Evolutionary conservation across 805 yeast genomes (phyloP), one percentile per base, ranked within the genome.

Genomic region (Millerozyma acaciae): DNA sequence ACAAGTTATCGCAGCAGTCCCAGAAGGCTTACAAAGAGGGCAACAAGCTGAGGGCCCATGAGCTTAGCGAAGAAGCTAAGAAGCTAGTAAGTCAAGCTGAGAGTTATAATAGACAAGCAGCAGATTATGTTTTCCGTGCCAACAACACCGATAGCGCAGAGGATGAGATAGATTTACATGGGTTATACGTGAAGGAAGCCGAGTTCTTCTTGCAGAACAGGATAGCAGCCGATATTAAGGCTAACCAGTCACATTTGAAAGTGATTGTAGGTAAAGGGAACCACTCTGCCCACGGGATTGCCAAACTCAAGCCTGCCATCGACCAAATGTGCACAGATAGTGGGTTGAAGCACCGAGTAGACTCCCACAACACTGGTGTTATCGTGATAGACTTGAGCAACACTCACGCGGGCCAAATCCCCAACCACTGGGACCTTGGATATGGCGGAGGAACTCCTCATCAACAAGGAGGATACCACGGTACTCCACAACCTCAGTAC

Each of bases 201-300:
- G 76, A 76, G 40, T 82, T 76, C 52, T 76, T 83, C 32, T 66
- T 90, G 43, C 84, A 81, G 45, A 76, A 74, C 39, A 70, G 97
- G 37, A 73, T 90, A 30, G 69, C 71, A n/a, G 78, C 77, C 17
- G 86, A 80, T 34, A 68, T 76, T 10, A 63, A 76, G 16, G 60
- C 70, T 20, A 65, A 74, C 34, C 93, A 85, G 50, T 57, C 72
- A 3, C 75, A 73, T 31, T 62, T 90, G 27, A 75, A 78, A 42
- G 93, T 87, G 14, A 89, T 90, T 55, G 97, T 88, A 7, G 97
- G 97, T 7, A 90, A 90, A 58, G 97, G 97, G 6, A 52, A 78
- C 26, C 97, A 89, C 55, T 85, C 96, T 1, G 68, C 72, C 33
- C 68, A 78, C 44, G 95, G 94, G 9, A 75, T 86, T 33, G 89